Evolutionary conservation across 108 stramenopile species (phyloP).

Genomic region (Aurantiochytrium sp.): DNA sequence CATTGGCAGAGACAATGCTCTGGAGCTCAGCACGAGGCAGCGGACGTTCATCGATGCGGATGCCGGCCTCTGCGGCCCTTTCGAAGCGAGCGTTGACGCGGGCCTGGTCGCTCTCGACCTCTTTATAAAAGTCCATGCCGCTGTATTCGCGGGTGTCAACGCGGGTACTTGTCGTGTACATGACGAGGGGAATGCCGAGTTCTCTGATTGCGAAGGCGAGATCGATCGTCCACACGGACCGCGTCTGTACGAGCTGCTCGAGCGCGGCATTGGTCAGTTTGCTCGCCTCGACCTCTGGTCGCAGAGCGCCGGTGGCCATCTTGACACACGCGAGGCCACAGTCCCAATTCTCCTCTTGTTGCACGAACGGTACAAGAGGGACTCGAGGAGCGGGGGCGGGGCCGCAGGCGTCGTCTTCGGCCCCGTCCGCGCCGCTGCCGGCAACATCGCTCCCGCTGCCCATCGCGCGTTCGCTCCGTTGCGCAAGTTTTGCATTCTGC

Average conservation of each 20-base stretch:
- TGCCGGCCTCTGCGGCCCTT: not conserved
- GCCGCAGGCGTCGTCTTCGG: not conserved
- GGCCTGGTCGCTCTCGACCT: not conserved
- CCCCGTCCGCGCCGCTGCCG: not conserved
- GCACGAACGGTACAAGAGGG: not conserved
- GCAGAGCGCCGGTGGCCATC: not conserved
- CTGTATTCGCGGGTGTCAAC: not conserved
- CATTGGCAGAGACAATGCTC: not conserved
- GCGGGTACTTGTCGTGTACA: not conserved
- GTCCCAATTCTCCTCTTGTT: not conserved
- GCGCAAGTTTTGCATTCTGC: too few relatives aligned
- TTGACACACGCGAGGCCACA: constrained; percentile 5
- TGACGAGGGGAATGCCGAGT: not conserved
- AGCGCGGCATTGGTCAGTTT: not conserved
- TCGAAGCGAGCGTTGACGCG: not conserved
- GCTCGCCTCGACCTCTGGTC: not conserved
- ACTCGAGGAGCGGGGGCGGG: not conserved
- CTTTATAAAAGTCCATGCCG: constrained; percentile 1
- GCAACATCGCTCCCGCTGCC: too few relatives aligned
- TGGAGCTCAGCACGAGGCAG: not conserved
- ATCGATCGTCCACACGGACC: not conserved
- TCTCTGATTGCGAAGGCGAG: not conserved
- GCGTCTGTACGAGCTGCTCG: not conserved
- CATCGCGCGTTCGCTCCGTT: too few relatives aligned
- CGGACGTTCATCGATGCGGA: not conserved